phyloP scores from a whole-genome alignment of 345 rosid species.

The Pistacia vera region DNA sequence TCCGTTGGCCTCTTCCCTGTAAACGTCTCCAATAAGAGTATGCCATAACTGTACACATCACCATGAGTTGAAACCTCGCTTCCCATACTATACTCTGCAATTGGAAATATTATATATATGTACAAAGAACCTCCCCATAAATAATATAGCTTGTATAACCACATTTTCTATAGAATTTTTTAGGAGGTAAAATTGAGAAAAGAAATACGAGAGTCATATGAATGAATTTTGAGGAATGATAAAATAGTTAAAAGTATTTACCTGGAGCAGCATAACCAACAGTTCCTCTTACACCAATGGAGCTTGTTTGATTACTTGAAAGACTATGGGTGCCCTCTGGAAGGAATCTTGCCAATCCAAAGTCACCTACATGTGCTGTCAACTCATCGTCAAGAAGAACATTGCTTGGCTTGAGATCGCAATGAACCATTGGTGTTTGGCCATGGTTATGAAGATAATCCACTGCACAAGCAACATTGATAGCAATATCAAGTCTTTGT shows the following conservation, averaged over 20 bases:
- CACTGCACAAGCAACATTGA: constrained; percentile 10
- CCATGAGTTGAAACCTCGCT: constrained; percentile 18
- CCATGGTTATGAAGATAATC: constrained; percentile 26
- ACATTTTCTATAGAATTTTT: no score
- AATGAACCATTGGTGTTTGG: constrained; percentile 10
- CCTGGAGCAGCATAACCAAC: constrained; percentile 24
- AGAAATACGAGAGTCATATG: no score
- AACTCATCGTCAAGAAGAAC: constrained; percentile 9
- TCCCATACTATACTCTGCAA: constrained; percentile 30
- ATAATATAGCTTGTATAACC: no score
- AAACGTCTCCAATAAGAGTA: constrained; percentile 31
- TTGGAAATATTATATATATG: no score
- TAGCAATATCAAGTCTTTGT: background rate
- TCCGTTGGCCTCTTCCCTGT: constrained; percentile 25
- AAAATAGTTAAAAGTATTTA: background rate
- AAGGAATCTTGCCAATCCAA: constrained; percentile 1
- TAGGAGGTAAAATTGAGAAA: no score
- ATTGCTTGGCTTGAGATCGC: constrained; percentile 25
- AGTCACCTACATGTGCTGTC: background rate
- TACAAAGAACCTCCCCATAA: no score
- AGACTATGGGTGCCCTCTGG: no score
- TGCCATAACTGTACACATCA: constrained; percentile 31
- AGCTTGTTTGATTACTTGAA: background rate
- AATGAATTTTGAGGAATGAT: background rate
- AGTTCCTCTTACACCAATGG: background rate